Conservation (phyloP, 495 filamentous ascomycete species). For the Cercophora scortea region DNA sequence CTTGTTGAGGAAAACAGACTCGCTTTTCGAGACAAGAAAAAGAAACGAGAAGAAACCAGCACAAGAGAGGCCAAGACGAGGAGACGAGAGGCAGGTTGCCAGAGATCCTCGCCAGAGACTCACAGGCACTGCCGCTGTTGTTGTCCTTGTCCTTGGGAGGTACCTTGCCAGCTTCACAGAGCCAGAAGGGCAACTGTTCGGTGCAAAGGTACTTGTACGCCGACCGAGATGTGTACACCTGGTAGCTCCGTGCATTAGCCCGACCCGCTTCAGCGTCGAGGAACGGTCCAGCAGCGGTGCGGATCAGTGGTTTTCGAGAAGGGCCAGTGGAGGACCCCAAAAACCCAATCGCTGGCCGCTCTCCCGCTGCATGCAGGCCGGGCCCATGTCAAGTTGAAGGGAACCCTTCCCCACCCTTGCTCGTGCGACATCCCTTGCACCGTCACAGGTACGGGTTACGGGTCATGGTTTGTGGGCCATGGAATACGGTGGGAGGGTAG, state of each 20-base stretch:
- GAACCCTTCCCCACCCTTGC: not conserved
- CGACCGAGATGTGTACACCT: not conserved
- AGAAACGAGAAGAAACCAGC: no score
- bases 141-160: not conserved
- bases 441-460: not conserved
- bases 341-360: not conserved
- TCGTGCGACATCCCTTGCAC: conserved; percentile 3
- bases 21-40: no score
- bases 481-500: not conserved
- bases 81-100: no score
- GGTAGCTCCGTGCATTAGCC: conserved; percentile 3
- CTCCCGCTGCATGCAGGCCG: not conserved
- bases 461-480: not conserved
- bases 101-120: no score
- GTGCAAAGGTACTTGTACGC: not conserved
- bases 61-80: no score
- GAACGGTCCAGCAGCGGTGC: no score
- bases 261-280: not conserved
- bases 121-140: no score
- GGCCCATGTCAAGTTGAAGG: not conserved
- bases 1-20: no score
- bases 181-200: not conserved
- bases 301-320: no score
- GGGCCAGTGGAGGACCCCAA: not conserved
- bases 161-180: not conserved